Base-by-base conservation (phyloP, 1,284 basidiomycete species). In the Trametes versicolor region DNA sequence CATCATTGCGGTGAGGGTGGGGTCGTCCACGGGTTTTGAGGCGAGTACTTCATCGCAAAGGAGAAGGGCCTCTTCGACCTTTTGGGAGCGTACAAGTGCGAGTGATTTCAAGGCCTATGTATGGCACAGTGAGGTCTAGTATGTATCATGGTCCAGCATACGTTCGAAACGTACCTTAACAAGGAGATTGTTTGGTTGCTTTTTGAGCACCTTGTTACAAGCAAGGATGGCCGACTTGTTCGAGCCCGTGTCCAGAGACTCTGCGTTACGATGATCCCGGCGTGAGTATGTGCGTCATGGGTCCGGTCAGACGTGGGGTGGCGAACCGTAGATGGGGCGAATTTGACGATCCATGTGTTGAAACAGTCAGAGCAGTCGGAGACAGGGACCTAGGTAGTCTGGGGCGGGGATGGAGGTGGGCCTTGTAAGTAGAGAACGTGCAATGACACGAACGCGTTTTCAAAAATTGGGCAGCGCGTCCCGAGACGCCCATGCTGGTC, bases 171-270 rank as follows among this genome's bases (percentile, higher is more conserved):
- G 51, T 64, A 90, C 94, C 83, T 93, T 93, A 71, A 92, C 78
- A n/a, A 93, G 80, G 53, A 85, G 81, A 75, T 87, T 89, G 72
- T 85, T 87, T 21, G 92, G 90, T 67, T 92, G 84, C 77, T 92
- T 93, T 77, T 94, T 95, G 69, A 95, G 83, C 29, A 94, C 76
- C 77, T 95, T 94, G 77, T 93, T 94, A 79, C 91, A 93, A n/a
- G 87, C 82, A 50, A 92, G 86, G 58, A 95, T 84, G 23, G 93
- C 93, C 37, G 90, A 88, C 80, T 95, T 95, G 80, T 90, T 90
- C n/a, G 92, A 93, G 57, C 88, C 87, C 48, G 87, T 90, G 79
- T 95, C 94, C 67, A 96, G 81, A 47, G 93, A 89, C 83, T 95
- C 94, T 95, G 43, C 12, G 55, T 56, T 19, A 29, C 55, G 49